A percentile compares a stretch with the other conserved stretches of the same genome.
Conservation (phyloP, 2,329 filamentous ascomycete genomes). For the Epicoccum nigrum region DNA sequence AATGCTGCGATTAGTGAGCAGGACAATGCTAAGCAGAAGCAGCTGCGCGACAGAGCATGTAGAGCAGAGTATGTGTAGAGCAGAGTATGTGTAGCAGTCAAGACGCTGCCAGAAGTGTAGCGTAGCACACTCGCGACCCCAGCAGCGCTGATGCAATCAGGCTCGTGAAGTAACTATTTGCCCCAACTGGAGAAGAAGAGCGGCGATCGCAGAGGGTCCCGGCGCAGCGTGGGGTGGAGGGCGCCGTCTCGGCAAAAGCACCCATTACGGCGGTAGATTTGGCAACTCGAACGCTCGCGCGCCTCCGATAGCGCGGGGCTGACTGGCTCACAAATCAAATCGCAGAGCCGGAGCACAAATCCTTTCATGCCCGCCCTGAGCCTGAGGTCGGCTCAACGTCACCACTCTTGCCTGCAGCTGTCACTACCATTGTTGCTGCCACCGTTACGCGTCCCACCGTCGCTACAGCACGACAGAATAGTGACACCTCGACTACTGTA, state of each 20-base stretch:
- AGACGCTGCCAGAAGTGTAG: slow-evolving; percentile 1
- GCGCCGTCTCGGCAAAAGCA: slow-evolving; percentile 16
- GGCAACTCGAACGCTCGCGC: slow-evolving; percentile 6
- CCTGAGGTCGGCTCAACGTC: slow-evolving; percentile 18
- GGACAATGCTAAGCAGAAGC: slow-evolving; percentile 1
- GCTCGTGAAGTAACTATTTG: neutral
- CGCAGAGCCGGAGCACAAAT: slow-evolving; percentile 6
- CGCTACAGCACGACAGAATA: slow-evolving; percentile 6
- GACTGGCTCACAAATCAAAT: slow-evolving; percentile 17
- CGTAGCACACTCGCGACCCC: neutral
- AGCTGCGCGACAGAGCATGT: no score
- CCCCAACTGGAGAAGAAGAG: slow-evolving; percentile 1
- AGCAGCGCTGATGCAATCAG: neutral
- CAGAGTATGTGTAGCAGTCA: neutral
- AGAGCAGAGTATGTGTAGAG: no score
- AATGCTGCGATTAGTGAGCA: slow-evolving; percentile 12
- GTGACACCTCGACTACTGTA: neutral
- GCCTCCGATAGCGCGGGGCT: slow-evolving; percentile 17
- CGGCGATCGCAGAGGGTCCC: slow-evolving; percentile 5
- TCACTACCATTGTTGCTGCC: neutral
- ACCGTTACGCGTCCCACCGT: neutral
- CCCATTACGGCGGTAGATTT: slow-evolving; percentile 11
- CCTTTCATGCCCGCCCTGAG: slow-evolving; percentile 11
- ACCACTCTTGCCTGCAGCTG: slow-evolving; percentile 15
- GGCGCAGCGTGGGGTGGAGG: slow-evolving; percentile 14